Conservation (phyloP, 2,329 filamentous ascomycete genomes). For the Leptographium procerum region DNA sequence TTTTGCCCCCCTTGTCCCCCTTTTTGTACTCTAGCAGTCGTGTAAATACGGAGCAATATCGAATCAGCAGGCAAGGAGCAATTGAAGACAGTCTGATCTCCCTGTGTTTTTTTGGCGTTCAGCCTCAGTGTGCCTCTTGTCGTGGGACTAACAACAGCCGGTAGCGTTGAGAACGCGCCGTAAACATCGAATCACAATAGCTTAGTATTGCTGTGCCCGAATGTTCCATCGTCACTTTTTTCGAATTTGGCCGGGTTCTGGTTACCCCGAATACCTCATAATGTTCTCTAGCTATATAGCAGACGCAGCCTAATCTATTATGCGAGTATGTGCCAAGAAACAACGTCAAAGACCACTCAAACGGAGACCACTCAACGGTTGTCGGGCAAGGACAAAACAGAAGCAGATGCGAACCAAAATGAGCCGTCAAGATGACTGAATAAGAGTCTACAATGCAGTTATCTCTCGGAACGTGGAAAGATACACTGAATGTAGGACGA, state of each 20-base stretch:
- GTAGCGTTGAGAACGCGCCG: too few relatives aligned
- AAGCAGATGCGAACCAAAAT: not conserved
- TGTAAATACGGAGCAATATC: slow-evolving; percentile 42
- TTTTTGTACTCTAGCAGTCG: slow-evolving; percentile 51
- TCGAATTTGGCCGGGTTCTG: too few relatives aligned
- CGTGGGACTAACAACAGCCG: too few relatives aligned
- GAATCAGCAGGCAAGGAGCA: not conserved
- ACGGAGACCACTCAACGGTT: not conserved
- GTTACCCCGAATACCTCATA: not conserved
- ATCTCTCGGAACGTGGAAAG: too few relatives aligned
- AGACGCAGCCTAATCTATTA: not conserved
- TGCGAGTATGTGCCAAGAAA: too few relatives aligned
- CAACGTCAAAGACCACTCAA: too few relatives aligned
- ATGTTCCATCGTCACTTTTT: not conserved
- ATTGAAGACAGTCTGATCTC: too few relatives aligned
- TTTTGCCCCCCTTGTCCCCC: slow-evolving; percentile 5
- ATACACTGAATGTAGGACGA: too few relatives aligned
- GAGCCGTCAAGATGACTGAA: too few relatives aligned
- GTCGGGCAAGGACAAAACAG: too few relatives aligned
- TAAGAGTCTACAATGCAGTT: too few relatives aligned
- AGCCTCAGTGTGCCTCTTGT: not conserved
- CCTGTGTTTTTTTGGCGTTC: not conserved
- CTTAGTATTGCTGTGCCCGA: not conserved
- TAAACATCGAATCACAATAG: too few relatives aligned
- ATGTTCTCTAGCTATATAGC: not conserved